Evolutionary conservation across 2,329 filamentous ascomycete species (phyloP).

Genomic region (Colletotrichum cuscutae): DNA sequence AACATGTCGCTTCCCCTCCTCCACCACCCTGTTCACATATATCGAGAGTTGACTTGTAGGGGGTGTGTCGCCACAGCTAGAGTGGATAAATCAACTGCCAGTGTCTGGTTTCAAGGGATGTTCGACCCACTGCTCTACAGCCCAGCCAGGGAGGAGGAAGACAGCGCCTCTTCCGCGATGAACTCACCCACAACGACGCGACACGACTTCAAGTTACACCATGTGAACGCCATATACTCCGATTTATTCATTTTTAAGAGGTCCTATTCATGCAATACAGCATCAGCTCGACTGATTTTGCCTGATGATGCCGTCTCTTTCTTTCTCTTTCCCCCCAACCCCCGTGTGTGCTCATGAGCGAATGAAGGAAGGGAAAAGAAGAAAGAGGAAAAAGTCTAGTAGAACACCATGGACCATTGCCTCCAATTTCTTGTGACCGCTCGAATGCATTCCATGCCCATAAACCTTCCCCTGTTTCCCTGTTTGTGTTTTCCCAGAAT

Average conservation of each 20-base stretch:
- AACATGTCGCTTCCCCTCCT: too few relatives aligned
- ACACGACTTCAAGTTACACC: neutral
- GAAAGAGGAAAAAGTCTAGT: slow-evolving; percentile 23
- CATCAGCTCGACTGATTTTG: neutral
- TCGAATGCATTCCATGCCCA: slow-evolving; percentile 33
- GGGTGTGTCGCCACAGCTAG: too few relatives aligned
- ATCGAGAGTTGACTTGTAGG: neutral
- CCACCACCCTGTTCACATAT: too few relatives aligned
- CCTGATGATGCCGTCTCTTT: neutral
- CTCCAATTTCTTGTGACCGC: slow-evolving; percentile 28
- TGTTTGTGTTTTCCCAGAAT: neutral
- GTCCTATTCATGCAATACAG: slow-evolving; percentile 28
- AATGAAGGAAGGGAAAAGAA: neutral
- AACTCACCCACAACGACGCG: neutral
- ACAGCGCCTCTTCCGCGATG: neutral
- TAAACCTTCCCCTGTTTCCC: neutral
- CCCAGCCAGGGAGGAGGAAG: neutral
- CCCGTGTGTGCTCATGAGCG: slow-evolving; percentile 8
- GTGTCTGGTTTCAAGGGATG: neutral
- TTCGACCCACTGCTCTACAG: neutral
- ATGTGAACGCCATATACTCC: slow-evolving; percentile 20
- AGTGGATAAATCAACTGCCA: too few relatives aligned
- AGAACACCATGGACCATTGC: slow-evolving; percentile 23
- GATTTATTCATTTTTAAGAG: slow-evolving; percentile 17
- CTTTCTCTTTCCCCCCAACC: slow-evolving; percentile 17